Evolutionary conservation across 2,329 filamentous ascomycete species (phyloP), one percentile per base, ranked within the genome.

Genomic region (Helicocarpus griseus): DNA sequence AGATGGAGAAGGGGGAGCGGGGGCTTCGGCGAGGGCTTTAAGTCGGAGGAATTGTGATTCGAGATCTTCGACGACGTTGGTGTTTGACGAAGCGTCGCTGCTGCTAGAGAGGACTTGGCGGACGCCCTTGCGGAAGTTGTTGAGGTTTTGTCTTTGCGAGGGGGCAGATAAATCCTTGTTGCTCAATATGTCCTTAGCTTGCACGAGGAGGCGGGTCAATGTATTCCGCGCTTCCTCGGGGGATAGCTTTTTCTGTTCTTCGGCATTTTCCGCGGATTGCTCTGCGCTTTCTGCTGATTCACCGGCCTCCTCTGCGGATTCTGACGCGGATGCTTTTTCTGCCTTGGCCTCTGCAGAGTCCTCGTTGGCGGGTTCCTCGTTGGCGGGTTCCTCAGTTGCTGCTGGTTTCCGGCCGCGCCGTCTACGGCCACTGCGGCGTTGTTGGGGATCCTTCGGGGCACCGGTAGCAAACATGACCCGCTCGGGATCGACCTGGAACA

Each of bases 401-500:
- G 57, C 57, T 45, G 62, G 60, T 50, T 55, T 61, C 43, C 65
- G 62, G 33, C 60, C 62, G 58, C 56, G 55, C 57, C 58, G 53
- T 49, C 60, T 41, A 44, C 71, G 69, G 29, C 60, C 58, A 26
- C 66, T 62, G 14, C 70, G 69, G 49, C 71, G 67, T 55, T 73
- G 69, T 19, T 55, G 51, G 51, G 60, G 64, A 46, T 77, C 69
- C 70, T 89, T 93, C 46, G 80, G 79, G 24, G 79, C 77, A 53
- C 93, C 93, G 1, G 90, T 95, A 31, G 88, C 91, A 62, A 80
- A 90, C 69, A 98, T 78, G 52, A 98, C 93, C 60, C 85, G 82
- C 36, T 95, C 88, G 33, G 87, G 78, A 19, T 96, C 86, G 61
- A 98, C 91, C 67, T 95, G 89, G 77, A 98, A 98, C 82, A 98